Conservation (phyloP, 2,329 filamentous ascomycete species). For the Claviceps sp. region DNA sequence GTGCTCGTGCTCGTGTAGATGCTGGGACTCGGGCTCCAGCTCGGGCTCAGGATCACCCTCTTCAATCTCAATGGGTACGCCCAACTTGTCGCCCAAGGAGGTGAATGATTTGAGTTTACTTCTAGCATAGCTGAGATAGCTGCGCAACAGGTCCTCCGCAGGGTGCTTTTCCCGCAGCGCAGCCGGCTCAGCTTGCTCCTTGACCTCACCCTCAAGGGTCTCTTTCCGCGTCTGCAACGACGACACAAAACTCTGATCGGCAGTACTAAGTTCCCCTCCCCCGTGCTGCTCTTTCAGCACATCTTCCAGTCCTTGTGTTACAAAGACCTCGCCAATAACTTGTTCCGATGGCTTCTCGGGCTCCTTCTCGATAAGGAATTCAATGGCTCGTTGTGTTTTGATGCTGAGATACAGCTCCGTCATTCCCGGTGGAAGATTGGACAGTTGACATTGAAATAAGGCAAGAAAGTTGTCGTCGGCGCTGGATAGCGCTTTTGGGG, state of each 20-base stretch:
- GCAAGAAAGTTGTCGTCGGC: slow-evolving; percentile 32
- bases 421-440: slow-evolving; percentile 28
- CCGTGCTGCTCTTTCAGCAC: slow-evolving; percentile 23
- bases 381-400: slow-evolving; percentile 39
- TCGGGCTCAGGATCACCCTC: slow-evolving; percentile 14
- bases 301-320: slow-evolving; percentile 43
- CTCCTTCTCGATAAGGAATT: slow-evolving; percentile 34
- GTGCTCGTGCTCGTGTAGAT: neutral
- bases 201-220: slow-evolving; percentile 17
- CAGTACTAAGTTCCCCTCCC: slow-evolving; percentile 18
- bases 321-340: slow-evolving; percentile 35
- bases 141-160: slow-evolving; percentile 24
- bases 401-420: slow-evolving; percentile 32
- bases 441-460: slow-evolving; percentile 30
- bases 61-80: slow-evolving; percentile 20
- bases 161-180: slow-evolving; percentile 26
- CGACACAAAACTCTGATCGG: slow-evolving; percentile 22
- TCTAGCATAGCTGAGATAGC: slow-evolving; percentile 19
- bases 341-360: slow-evolving; percentile 38
- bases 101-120: slow-evolving; percentile 20
- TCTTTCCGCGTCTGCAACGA: slow-evolving; percentile 21
- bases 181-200: slow-evolving; percentile 10
- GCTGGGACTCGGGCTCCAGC: neutral
- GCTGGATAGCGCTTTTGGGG: slow-evolving; percentile 25
- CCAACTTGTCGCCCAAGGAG: slow-evolving; percentile 22